Conservation (phyloP, 164 flowering plant species). For the Berberis vulgaris region DNA sequence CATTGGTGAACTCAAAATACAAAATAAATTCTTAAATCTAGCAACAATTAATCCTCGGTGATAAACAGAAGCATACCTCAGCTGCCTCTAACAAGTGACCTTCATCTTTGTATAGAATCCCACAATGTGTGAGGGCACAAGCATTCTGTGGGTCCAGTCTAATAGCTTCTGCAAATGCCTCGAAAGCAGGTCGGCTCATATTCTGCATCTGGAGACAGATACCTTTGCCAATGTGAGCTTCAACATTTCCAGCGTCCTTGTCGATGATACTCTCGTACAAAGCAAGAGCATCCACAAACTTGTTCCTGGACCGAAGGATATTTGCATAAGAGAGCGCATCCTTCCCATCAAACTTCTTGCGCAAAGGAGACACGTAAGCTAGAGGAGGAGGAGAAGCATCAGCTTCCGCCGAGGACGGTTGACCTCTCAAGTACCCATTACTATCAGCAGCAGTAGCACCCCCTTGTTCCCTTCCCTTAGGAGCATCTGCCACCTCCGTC, state of each 20-base stretch:
- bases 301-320: conserved; percentile 86
- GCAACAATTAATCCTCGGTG: too few relatives aligned
- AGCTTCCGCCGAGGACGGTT: conserved; percentile 23
- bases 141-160: conserved; percentile 84
- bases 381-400: conserved; percentile 16
- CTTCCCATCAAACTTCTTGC: conserved; percentile 57
- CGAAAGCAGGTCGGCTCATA: conserved; percentile 67
- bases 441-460: conserved; percentile 13
- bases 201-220: conserved; percentile 95
- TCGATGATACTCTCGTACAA: conserved; percentile 64
- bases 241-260: conserved; percentile 64
- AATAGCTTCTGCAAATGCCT: conserved; percentile 83
- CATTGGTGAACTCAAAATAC: too few relatives aligned
- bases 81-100: conserved; percentile 92
- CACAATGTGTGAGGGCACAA: conserved; percentile 92
- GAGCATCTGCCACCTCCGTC: conserved; percentile 37
- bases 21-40: too few relatives aligned
- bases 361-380: conserved; percentile 16
- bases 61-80: conserved; percentile 49
- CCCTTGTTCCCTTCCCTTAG: conserved; percentile 27
- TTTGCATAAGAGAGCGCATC: conserved; percentile 87
- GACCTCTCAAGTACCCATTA: conserved; percentile 39
- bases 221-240: conserved; percentile 92
- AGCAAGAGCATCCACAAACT: conserved; percentile 82
- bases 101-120: conserved; percentile 90